Percentiles rank a stretch among this genome's conserved stretches.
phyloP scores from a whole-genome alignment of 2,329 filamentous ascomycete genomes.

The Dactylellina sp. region DNA sequence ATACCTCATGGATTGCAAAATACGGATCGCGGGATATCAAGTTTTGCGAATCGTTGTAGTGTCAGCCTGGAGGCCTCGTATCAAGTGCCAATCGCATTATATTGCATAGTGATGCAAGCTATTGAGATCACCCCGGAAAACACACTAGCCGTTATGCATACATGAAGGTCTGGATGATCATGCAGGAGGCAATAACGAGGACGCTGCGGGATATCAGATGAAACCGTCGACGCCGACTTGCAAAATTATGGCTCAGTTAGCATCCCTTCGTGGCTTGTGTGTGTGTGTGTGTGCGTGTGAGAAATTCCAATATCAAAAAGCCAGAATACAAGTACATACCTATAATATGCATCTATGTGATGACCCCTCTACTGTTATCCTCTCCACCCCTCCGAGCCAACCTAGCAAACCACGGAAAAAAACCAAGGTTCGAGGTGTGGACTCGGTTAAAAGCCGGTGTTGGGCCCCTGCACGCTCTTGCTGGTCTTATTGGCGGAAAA shows the following conservation, averaged over 20 bases:
- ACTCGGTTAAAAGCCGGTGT: conserved; percentile 38
- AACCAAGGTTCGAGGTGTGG: too few species aligned
- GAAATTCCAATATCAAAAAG: too few species aligned
- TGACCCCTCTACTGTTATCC: too few species aligned
- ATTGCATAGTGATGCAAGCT: background rate
- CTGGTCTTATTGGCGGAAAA: conserved; percentile 48
- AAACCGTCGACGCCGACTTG: conserved; percentile 9
- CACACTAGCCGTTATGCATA: too few species aligned
- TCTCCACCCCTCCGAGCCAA: too few species aligned
- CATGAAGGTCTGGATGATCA: background rate
- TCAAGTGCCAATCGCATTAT: background rate
- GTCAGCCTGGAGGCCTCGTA: conserved; percentile 4
- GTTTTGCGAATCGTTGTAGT: background rate
- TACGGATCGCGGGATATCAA: background rate
- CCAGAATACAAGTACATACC: too few species aligned
- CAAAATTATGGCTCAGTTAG: conserved; percentile 5
- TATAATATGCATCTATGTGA: too few species aligned
- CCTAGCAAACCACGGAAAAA: too few species aligned
- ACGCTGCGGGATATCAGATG: conserved; percentile 32
- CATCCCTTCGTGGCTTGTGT: conserved; percentile 26
- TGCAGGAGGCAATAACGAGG: conserved; percentile 4
- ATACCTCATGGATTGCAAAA: too few species aligned
- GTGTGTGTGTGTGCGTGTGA: too few species aligned
- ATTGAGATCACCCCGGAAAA: too few species aligned
- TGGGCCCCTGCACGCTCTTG: conserved; percentile 16